Evolutionary conservation across 2,329 filamentous ascomycete genomes (phyloP), one percentile per base, ranked within the genome.

Genomic region (Aspergillus sp.): DNA sequence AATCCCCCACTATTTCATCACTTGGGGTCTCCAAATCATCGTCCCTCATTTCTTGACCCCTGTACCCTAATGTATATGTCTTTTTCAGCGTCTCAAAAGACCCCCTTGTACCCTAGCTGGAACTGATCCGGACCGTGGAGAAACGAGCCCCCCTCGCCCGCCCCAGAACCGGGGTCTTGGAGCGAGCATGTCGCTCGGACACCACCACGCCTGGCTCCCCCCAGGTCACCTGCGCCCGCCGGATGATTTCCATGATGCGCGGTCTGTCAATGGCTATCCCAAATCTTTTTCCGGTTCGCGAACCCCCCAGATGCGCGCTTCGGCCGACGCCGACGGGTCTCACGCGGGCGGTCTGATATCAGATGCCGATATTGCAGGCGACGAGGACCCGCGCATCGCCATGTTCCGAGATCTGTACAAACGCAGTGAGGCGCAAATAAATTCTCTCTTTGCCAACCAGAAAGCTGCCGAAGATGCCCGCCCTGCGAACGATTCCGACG

Each of bases 321-420:
- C 78, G 65, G 70, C 74, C 67, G 75, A 76, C 65, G 78, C 79
- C 65, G 78, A 79, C 67, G 79, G 80, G 63, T 76, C 73, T 63
- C 80, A 81, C 69, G 74, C 76, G 72, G 80, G 73, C 66, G 78
- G 77, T 74, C 74, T 79, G 77, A 77, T 76, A 76, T 77, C 78
- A 70, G 82, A 83, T 65, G 76, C 74, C 65, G 82, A 84, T 71
- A 75, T 88, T 77, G 79, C 82, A 71, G 82, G 89, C 70, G 89
- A 92, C 53, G 90, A 93, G 74, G 85, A 86, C 68, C 84, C 87
- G 74, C 89, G 81, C 71, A 76, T 90, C 77, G 83, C 87, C 71
- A 82, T 88, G 72, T 95, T 97, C 77, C 86, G 87, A 74, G 87
- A 91, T 60, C 81, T 93, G 58, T 97, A 91, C 82, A 86, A 86